Evolutionary conservation across 139 green algal species (phyloP).

Genomic region (Chlorella sp.): DNA sequence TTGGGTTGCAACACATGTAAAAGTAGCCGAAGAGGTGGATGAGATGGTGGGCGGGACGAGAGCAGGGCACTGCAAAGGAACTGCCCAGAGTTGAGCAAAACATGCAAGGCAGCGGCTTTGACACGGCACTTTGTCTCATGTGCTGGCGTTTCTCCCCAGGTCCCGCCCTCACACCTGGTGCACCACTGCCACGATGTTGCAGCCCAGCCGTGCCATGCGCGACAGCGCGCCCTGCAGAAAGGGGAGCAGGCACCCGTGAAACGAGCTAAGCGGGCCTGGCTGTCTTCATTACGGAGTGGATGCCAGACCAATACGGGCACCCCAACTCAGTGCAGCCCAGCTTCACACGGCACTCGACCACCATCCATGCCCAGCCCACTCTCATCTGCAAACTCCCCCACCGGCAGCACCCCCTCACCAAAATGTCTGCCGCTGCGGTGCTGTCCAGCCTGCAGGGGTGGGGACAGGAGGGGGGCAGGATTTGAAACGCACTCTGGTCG

Average conservation of each 20-base stretch:
- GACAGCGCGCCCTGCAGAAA: constrained; percentile 23
- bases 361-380: background rate
- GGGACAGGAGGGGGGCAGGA: no score
- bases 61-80: no score
- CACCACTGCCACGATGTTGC: constrained; percentile 66
- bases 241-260: background rate
- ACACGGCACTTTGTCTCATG: no score
- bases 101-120: no score
- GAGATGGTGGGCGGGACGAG: background rate
- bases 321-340: background rate
- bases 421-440: constrained; percentile 75
- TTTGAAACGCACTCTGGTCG: no score
- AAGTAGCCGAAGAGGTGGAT: no score
- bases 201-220: constrained; percentile 69
- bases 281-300: background rate
- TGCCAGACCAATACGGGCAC: background rate
- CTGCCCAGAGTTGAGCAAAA: no score
- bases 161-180: background rate
- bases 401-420: constrained; percentile 20
- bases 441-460: constrained; percentile 70
- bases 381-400: background rate
- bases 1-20: no score
- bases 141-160: background rate
- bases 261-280: background rate
- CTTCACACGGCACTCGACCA: background rate